phyloP scores from a whole-genome alignment of 148 eudicot species.

The Persicaria tinctoria region DNA sequence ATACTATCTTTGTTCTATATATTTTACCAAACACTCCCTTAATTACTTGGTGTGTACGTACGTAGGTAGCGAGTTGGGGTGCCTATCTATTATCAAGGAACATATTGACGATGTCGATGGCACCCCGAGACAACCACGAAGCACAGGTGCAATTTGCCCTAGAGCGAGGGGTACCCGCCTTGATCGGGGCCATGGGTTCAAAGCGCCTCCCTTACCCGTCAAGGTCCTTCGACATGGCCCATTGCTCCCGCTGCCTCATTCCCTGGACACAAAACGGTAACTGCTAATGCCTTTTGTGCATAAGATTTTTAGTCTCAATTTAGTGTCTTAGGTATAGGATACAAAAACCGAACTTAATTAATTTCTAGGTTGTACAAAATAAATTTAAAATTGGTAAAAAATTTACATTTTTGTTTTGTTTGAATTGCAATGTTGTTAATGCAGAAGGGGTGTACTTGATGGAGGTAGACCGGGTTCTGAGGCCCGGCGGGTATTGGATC shows the following conservation, averaged over 20 bases:
- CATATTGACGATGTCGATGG: slow-evolving; percentile 62
- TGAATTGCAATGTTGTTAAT: not conserved
- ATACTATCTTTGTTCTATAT: not conserved
- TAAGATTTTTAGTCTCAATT: too few relatives aligned
- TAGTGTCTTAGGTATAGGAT: too few relatives aligned
- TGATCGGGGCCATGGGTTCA: slow-evolving; percentile 66
- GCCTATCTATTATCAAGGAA: slow-evolving; percentile 55
- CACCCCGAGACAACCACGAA: slow-evolving; percentile 67
- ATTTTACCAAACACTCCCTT: not conserved
- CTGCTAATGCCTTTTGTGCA: too few relatives aligned
- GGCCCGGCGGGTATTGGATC: not conserved
- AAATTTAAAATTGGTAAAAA: not conserved
- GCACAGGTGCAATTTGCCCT: slow-evolving; percentile 77
- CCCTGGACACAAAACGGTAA: not conserved
- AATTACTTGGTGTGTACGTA: not conserved
- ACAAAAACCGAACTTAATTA: too few relatives aligned
- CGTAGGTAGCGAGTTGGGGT: slow-evolving; percentile 75
- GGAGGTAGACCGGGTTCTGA: slow-evolving; percentile 6
- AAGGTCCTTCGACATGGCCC: not conserved
- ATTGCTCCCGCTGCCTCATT: not conserved
- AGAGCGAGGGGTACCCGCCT: slow-evolving; percentile 73
- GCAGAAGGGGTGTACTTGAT: not conserved
- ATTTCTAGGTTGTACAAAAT: not conserved
- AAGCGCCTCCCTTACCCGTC: slow-evolving; percentile 17
- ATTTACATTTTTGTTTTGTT: not conserved